Evolutionary conservation across 83 land plant genomes (phyloP).

Genomic region (Thuja plicata): DNA sequence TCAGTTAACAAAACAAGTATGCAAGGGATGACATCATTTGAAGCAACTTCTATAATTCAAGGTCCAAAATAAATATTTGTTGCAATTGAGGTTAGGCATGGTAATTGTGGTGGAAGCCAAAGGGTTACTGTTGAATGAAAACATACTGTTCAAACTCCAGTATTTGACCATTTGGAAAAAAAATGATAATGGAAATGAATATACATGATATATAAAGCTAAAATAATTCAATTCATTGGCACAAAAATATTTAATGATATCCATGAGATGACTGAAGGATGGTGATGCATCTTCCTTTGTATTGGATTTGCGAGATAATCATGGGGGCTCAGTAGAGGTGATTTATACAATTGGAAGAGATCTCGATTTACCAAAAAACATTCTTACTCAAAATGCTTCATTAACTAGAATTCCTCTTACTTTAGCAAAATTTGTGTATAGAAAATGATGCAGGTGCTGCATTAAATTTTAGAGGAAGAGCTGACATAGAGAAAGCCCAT

Average conservation of each 20-base stretch:
- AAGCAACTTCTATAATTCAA: constrained; percentile 86
- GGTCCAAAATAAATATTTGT: constrained; percentile 94
- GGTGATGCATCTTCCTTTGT: too few species aligned
- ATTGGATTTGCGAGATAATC: too few species aligned
- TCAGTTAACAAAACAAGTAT: constrained; percentile 80
- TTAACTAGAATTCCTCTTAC: constrained; percentile 62
- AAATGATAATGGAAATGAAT: constrained; percentile 37
- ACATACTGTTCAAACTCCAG: constrained; percentile 78
- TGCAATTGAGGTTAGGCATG: constrained; percentile 87
- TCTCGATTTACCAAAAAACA: constrained; percentile 43
- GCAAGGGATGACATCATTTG: constrained; percentile 89
- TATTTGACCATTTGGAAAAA: constrained; percentile 82
- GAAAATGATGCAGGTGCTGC: too few species aligned
- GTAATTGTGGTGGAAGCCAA: constrained; percentile 66
- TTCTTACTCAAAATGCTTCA: constrained; percentile 64
- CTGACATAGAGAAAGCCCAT: too few species aligned
- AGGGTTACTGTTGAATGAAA: constrained; percentile 65
- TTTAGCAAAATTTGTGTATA: too few species aligned
- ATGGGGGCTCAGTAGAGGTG: constrained; percentile 11
- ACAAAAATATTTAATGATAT: constrained; percentile 77
- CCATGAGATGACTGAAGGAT: too few species aligned
- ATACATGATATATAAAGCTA: constrained; percentile 81
- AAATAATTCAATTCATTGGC: constrained; percentile 99
- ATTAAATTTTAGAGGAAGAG: too few species aligned
- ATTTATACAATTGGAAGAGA: constrained; percentile 85